Base-by-base conservation (phyloP, 805 yeast species). In the Gaillardinia entomophila region DNA sequence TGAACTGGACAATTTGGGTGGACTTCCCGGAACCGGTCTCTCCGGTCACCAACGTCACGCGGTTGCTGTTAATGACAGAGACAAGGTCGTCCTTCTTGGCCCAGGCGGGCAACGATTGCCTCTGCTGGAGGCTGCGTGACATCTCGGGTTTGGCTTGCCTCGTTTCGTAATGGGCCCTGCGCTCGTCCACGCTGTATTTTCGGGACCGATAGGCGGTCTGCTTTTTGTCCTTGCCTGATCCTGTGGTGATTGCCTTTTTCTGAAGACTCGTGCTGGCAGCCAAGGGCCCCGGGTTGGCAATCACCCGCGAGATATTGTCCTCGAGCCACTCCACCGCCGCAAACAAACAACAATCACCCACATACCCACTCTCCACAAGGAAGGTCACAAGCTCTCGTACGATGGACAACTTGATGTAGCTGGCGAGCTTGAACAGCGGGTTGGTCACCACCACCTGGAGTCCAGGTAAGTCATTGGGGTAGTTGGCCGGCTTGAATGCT, bases 11-110 rank as follows among this genome's bases (percentile, higher is more conserved):
- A 4, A 86, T 77, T 53, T 90, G 98, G 0, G 98, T 90, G 1
- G 96, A 86, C 51, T 90, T 90, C 45, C 97, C 97, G 1, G 97
- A 89, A 46, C 97, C 97, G 0, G 97, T 90, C 54, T 92, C 98
- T 53, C 97, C 98, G 2, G 97, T 90, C 24, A 90, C 73, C 22
- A 90, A 60, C 6, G 84, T 77, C 4, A 87, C 82, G 40, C 75
- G 75, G 49, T 83, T 73, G 0, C 63, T 38, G 18, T 68, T 64
- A 3, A 90, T 75, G 3, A 77, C 59, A 0, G 71, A 46, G 2
- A 84, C 68, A 25, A 90, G 66, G 4, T 73, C 66, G 0, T 70
- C 57, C 33, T 65, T 69, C 49, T 79, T 82, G 11, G 62, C 53
- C 95, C 95, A 90, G 0, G 97, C 97, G 0, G 98, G 97, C 20